Conservation (phyloP, 108 stramenopile species). For the Cylindrotheca closterium region DNA sequence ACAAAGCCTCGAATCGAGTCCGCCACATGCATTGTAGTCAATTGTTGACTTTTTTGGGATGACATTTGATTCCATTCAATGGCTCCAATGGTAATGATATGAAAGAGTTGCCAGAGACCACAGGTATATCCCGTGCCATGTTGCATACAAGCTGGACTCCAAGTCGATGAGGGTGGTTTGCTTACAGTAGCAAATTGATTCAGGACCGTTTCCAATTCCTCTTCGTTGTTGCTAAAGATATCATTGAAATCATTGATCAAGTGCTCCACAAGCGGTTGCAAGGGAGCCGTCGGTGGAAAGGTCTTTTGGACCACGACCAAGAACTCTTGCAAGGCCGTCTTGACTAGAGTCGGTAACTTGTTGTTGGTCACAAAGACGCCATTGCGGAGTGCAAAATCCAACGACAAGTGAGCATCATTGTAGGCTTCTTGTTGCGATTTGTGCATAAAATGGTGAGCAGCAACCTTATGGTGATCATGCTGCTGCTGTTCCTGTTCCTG, state of each 20-base stretch:
- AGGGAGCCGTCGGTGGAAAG: conserved; percentile 13
- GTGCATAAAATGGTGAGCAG: conserved; percentile 36
- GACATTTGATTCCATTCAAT: conserved; percentile 61
- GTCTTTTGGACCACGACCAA: conserved; percentile 18
- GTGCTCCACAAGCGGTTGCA: conserved; percentile 4
- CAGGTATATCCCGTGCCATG: conserved; percentile 54
- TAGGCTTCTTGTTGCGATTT: conserved; percentile 38
- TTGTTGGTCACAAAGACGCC: conserved; percentile 31
- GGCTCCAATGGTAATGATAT: conserved; percentile 63
- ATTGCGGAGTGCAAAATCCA: conserved; percentile 57
- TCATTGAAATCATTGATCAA: neutral
- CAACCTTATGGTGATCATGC: too few relatives aligned
- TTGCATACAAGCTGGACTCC: conserved; percentile 34
- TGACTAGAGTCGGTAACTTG: neutral
- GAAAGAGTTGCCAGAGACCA: conserved; percentile 73
- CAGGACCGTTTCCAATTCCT: conserved; percentile 21
- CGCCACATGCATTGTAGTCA: conserved; percentile 48
- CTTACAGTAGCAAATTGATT: neutral
- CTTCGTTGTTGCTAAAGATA: conserved; percentile 7
- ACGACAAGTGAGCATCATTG: conserved; percentile 70
- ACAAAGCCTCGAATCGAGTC: conserved; percentile 42
- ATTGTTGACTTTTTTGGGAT: conserved; percentile 37
- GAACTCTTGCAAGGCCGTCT: conserved; percentile 14
- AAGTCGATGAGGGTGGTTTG: conserved; percentile 16
- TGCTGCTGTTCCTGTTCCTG: too few relatives aligned